phyloP scores from a whole-genome alignment of 176 grass and related monocot species.

The Avena atlantica region DNA sequence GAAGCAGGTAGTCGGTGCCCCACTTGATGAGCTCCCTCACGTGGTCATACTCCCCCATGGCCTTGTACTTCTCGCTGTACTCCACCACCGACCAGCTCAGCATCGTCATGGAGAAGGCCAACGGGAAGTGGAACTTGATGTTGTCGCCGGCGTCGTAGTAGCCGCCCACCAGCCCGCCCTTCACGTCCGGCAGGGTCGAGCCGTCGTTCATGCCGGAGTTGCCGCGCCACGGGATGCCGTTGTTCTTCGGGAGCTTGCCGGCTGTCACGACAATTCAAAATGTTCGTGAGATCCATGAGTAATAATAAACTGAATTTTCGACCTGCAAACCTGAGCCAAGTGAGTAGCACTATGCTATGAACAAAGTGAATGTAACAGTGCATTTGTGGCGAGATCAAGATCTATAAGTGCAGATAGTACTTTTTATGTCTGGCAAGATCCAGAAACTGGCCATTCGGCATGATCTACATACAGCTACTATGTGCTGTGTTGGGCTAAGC shows the following conservation, averaged over 20 bases:
- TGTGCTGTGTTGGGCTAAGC: not conserved
- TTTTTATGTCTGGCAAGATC: not conserved
- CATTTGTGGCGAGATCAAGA: not conserved
- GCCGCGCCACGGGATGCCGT: slow-evolving; percentile 78
- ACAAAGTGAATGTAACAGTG: not conserved
- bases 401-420: not conserved
- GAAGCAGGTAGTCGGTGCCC: slow-evolving; percentile 91
- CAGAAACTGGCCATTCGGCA: not conserved
- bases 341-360: too few relatives aligned
- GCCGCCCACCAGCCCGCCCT: slow-evolving; percentile 85
- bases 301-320: not conserved
- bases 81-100: slow-evolving; percentile 97
- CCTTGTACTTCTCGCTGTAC: slow-evolving; percentile 90
- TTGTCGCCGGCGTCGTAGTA: slow-evolving; percentile 98
- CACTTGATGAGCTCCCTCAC: slow-evolving; percentile 93
- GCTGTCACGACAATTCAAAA: slow-evolving; percentile 46
- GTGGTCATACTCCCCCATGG: slow-evolving; percentile 86
- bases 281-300: not conserved
- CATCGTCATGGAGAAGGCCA: slow-evolving; percentile 98
- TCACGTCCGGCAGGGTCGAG: slow-evolving; percentile 55
- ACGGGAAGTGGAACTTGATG: slow-evolving; percentile 98
- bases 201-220: slow-evolving; percentile 79
- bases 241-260: slow-evolving; percentile 89
- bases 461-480: slow-evolving; percentile 20
- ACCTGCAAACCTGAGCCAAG: not conserved